A percentile compares a stretch with the other conserved stretches of the same genome.
Evolutionary conservation across 192 early-diverging fungal genomes (phyloP).

Genomic region (Coemansia sp.): DNA sequence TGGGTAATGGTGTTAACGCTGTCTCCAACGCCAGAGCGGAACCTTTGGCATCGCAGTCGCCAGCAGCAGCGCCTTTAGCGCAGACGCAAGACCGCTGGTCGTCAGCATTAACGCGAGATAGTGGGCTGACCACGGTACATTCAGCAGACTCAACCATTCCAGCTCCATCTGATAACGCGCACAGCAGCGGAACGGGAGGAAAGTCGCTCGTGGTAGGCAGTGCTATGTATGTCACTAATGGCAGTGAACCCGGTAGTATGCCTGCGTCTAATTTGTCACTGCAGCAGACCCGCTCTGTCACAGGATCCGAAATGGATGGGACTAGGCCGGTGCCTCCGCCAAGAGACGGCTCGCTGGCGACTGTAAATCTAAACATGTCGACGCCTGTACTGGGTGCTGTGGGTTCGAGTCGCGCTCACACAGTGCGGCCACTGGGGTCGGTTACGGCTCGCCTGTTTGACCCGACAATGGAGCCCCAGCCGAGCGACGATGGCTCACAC

Average conservation of each 20-base stretch:
- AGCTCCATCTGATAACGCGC: neutral
- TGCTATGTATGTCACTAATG: neutral
- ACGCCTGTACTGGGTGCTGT: conserved; percentile 23
- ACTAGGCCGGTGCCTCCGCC: conserved; percentile 19
- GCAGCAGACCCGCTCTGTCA: neutral
- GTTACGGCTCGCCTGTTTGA: conserved; percentile 52
- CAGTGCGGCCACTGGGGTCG: conserved; percentile 32
- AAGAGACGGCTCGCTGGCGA: conserved; percentile 37
- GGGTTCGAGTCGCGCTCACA: conserved; percentile 4
- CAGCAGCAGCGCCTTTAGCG: conserved; percentile 10
- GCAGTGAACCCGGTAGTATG: neutral
- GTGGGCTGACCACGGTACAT: conserved; percentile 16
- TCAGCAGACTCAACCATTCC: conserved; percentile 17
- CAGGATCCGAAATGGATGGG: neutral
- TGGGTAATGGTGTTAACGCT: conserved; percentile 8
- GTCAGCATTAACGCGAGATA: conserved; percentile 21
- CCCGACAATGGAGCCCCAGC: conserved; percentile 20
- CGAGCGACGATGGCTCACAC: neutral
- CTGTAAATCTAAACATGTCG: conserved; percentile 33
- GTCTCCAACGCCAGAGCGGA: neutral
- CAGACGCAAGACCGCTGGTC: conserved; percentile 27
- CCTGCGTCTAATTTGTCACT: neutral
- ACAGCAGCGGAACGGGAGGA: neutral
- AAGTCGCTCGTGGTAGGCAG: conserved; percentile 7
- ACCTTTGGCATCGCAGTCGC: neutral